Conservation (phyloP, 129 eudicot species). For the Flaveria sonorensis region DNA sequence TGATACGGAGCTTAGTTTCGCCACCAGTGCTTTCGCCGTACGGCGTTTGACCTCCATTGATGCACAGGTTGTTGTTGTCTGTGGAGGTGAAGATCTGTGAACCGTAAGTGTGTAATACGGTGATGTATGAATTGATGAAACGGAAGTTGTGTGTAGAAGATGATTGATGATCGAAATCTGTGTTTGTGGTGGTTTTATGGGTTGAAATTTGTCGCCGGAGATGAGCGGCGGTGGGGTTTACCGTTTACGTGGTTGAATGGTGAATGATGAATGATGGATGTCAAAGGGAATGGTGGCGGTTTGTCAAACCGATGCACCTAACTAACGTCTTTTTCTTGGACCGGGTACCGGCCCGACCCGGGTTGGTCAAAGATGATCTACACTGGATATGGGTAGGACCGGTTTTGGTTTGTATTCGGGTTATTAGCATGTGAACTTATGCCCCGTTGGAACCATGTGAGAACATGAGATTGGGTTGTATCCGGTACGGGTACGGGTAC, state of each 20-base stretch:
- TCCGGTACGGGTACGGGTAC: too few species aligned
- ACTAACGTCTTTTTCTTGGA: constrained; percentile 17
- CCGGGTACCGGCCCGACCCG: constrained; percentile 23
- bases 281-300: constrained; percentile 23
- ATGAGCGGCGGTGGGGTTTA: neutral
- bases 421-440: too few species aligned
- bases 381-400: too few species aligned
- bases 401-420: too few species aligned
- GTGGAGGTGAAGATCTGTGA: constrained; percentile 1
- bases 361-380: too few species aligned
- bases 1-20: constrained; percentile 68
- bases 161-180: neutral
- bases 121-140: neutral
- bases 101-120: too few species aligned
- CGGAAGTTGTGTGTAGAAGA: neutral
- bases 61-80: neutral
- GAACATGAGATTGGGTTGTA: too few species aligned
- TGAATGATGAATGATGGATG: neutral
- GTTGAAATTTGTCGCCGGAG: neutral
- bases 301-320: constrained; percentile 22
- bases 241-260: neutral
- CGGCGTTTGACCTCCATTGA: constrained; percentile 60
- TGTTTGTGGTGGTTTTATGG: neutral
- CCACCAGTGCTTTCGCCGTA: constrained; percentile 52
- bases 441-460: too few species aligned